Conservation (phyloP, 345 rosid genomes). For the Syzygium aromaticum region DNA sequence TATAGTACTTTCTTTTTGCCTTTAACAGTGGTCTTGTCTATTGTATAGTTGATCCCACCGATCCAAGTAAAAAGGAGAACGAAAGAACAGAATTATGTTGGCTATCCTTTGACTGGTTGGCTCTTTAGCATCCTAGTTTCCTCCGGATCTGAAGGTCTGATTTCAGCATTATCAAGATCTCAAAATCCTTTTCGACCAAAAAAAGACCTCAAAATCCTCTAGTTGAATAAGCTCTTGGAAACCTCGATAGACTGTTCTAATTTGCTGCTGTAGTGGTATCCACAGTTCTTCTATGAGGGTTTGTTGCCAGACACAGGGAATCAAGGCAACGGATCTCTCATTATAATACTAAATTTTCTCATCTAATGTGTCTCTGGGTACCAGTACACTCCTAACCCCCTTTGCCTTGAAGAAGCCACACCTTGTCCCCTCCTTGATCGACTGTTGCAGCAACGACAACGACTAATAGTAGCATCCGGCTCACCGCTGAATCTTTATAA, state of each 20-base stretch:
- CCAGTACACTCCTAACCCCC: no score
- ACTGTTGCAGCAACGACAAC: not conserved
- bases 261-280: not conserved
- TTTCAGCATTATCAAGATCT: not conserved
- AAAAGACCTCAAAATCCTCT: not conserved
- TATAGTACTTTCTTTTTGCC: not conserved
- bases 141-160: not conserved
- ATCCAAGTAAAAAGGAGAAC: not conserved
- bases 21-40: not conserved
- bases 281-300: no score
- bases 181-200: not conserved
- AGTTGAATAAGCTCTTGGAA: not conserved
- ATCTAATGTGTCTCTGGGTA: fast-evolving
- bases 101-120: not conserved
- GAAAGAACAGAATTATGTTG: not conserved
- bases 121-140: not conserved
- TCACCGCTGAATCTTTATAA: not conserved
- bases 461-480: not conserved
- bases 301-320: not conserved
- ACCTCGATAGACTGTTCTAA: fast-evolving
- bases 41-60: not conserved
- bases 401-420: no score
- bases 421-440: no score
- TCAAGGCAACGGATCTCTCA: fast-evolving
- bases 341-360: not conserved